Conservation (phyloP, 371 early-diverging fungal species). For the Rhizomucor pusillus region DNA sequence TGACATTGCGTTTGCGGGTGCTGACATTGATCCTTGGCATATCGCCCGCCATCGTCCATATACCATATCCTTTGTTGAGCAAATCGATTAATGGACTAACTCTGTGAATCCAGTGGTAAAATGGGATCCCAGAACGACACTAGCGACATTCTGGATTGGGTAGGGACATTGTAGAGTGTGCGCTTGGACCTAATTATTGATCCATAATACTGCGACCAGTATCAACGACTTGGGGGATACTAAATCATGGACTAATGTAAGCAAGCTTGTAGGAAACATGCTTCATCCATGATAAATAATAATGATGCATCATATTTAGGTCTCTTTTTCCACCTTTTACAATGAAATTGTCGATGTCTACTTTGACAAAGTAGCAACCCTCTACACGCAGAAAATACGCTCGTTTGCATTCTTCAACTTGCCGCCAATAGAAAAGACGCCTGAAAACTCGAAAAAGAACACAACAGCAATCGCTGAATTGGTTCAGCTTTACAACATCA, state of each 20-base stretch:
- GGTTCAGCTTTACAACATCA: conserved; percentile 7
- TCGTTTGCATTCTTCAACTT: conserved; percentile 15
- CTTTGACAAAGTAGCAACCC: conserved; percentile 11
- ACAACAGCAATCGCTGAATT: not conserved
- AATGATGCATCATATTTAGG: not conserved
- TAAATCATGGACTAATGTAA: conserved; percentile 6
- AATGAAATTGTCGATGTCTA: conserved; percentile 8
- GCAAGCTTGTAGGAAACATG: too few species aligned
- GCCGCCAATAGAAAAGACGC: conserved; percentile 12
- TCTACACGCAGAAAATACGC: conserved; percentile 4
- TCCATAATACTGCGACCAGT: not conserved
- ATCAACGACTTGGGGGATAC: conserved; percentile 19
- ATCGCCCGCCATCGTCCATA: conserved; percentile 2
- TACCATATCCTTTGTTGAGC: conserved; percentile 5
- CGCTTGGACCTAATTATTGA: conserved; percentile 1
- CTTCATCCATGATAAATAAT: too few species aligned
- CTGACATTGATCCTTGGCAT: conserved; percentile 4
- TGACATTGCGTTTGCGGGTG: conserved; percentile 12
- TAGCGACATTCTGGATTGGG: conserved; percentile 17
- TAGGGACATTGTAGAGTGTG: conserved; percentile 1
- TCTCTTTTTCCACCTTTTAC: conserved; percentile 12
- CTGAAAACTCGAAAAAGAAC: conserved; percentile 3
- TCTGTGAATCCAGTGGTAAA: conserved; percentile 10
- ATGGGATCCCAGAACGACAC: conserved; percentile 7
- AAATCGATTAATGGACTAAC: conserved; percentile 5